phyloP scores from a whole-genome alignment of 345 rosid species.

The Mallotus nudiflorus region DNA sequence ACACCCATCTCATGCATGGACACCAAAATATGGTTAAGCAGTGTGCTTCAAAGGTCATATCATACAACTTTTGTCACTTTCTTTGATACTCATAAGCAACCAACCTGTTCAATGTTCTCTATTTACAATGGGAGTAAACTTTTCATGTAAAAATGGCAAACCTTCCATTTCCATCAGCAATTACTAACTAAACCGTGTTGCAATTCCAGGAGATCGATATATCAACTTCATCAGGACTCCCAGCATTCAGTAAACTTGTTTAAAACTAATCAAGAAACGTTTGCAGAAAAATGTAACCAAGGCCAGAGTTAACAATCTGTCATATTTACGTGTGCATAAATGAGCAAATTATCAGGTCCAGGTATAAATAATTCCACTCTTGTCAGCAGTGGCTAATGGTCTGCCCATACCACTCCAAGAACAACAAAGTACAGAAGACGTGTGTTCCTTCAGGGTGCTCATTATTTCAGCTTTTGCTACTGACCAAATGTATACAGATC shows the following conservation, averaged over 20 bases:
- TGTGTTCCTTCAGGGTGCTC: slow-evolving; percentile 74
- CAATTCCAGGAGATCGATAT: background rate
- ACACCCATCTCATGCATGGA: no score
- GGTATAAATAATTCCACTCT: slow-evolving; percentile 69
- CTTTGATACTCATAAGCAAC: no score
- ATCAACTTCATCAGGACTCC: background rate
- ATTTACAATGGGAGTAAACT: background rate
- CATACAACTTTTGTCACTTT: no score
- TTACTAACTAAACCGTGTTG: background rate
- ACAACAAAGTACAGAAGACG: slow-evolving; percentile 78
- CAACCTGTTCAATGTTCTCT: background rate
- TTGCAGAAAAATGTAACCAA: background rate
- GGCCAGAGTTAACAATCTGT: no score
- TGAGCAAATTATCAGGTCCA: slow-evolving; percentile 57
- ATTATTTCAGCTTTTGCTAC: slow-evolving; percentile 69
- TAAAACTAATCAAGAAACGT: background rate
- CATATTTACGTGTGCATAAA: background rate
- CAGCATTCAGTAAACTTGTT: background rate
- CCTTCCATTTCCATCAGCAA: background rate
- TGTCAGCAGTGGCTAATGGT: slow-evolving; percentile 91
- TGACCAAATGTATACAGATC: slow-evolving; percentile 82
- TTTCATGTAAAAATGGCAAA: background rate
- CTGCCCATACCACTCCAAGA: slow-evolving; percentile 92
- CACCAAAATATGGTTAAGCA: no score
- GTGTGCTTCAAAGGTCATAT: no score